Evolutionary conservation across 345 rosid species (phyloP), one percentile per base, ranked within the genome.

Genomic region (Lenwebbia sp.): DNA sequence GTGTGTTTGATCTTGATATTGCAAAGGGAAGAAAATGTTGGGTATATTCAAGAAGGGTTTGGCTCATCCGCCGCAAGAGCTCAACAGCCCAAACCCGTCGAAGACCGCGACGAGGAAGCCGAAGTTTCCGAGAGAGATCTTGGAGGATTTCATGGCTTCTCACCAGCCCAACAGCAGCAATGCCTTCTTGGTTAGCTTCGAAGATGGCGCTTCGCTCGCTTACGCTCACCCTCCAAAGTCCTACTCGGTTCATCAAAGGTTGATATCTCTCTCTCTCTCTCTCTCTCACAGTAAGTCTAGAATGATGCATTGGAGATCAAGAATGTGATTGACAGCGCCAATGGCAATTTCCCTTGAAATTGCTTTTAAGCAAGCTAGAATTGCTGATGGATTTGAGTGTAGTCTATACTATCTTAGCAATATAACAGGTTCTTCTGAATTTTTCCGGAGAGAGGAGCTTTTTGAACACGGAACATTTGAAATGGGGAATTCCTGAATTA

Each of bases 21-120:
- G 33, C 14, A 49, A 85, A n/a, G 8, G 13, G 56, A 37, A 12
- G 65, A 90, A 88, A 85, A 95, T 95, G 98, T 88, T 95, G 91
- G 94, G 93, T 5, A 89, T 95, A 84, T 93, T 95, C 93, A 93
- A 89, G 85, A 91, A 93, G 86, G 92, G 86, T 2, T 52, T 94
- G 33, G 93, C 93, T 85, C 88, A 91, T 83, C 92, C 96, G 30
- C 98, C 98, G 0, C 83, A 90, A 85, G 98, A 95, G 93, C 92
- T 95, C 52, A 88, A 90, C 56, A 90, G 98, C 84, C 94, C 95
- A 10, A 92, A 90, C 84, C 88, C 92, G 5, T 51, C 86, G 54
- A 76, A 56, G 44, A 26, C 10, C 23, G 88, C 90, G 15, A 60
- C 92, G 0, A 84, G 54, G 55, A 86, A 86, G 52, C 89, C 93